Conservation (phyloP, 805 yeast genomes). For the Debaryomyces tyrocola region DNA sequence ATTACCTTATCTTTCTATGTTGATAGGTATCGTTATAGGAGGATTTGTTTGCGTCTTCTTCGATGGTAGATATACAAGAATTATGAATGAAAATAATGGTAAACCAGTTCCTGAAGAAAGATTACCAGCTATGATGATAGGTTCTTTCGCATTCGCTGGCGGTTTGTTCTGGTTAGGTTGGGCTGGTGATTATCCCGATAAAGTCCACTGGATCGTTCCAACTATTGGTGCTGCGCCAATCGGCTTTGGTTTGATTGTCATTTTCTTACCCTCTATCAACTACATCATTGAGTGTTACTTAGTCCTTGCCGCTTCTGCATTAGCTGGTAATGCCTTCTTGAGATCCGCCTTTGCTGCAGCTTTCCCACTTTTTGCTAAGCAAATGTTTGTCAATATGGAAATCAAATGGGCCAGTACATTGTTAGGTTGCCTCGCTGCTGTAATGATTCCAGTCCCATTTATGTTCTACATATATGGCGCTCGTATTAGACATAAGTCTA, state of each 20-base stretch:
- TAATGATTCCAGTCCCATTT: slow-evolving; percentile 58
- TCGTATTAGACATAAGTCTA: slow-evolving; percentile 20
- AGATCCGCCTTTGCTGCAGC: slow-evolving; percentile 61
- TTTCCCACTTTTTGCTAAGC: slow-evolving; percentile 59
- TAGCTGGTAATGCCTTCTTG: slow-evolving; percentile 62
- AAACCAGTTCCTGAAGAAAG: slow-evolving; percentile 75
- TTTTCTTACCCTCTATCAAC: slow-evolving; percentile 60
- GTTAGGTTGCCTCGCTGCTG: slow-evolving; percentile 51
- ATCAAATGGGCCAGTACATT: slow-evolving; percentile 57
- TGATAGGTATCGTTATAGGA: slow-evolving; percentile 34
- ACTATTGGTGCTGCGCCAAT: slow-evolving; percentile 43
- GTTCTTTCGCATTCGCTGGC: slow-evolving; percentile 68
- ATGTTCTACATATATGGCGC: slow-evolving; percentile 53
- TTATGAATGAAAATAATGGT: slow-evolving; percentile 52
- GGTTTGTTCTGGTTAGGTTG: slow-evolving; percentile 88
- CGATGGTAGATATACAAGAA: slow-evolving; percentile 7
- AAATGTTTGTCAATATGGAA: slow-evolving; percentile 50
- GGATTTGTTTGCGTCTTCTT: slow-evolving; percentile 27
- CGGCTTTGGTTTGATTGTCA: slow-evolving; percentile 50
- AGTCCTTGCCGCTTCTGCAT: slow-evolving; percentile 59
- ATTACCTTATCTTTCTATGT: slow-evolving; percentile 30
- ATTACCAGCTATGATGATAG: slow-evolving; percentile 72
- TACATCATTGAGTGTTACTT: slow-evolving; percentile 63
- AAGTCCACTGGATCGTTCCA: slow-evolving; percentile 79
- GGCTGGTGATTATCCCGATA: slow-evolving; percentile 74